Percentiles rank a stretch among this genome's conserved stretches.
phyloP scores from a whole-genome alignment of 2,329 filamentous ascomycete genomes.

The Coniochaeta pulveracea region DNA sequence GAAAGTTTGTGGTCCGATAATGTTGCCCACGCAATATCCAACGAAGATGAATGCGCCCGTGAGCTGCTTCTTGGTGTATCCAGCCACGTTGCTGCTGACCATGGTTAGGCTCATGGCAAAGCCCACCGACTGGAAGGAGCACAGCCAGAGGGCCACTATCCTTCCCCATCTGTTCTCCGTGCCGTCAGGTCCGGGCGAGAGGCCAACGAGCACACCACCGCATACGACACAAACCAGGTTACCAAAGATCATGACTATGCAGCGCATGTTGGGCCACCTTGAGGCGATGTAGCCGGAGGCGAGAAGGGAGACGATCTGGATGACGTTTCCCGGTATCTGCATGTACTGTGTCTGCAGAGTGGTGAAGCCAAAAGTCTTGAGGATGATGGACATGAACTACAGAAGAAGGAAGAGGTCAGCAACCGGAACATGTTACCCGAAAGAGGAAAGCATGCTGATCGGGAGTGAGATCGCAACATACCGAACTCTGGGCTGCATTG shows the following conservation, averaged over 20 bases:
- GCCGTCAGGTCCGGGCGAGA: slow-evolving; percentile 25
- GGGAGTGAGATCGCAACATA: slow-evolving; percentile 3
- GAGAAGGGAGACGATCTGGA: slow-evolving; percentile 42
- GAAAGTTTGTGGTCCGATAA: slow-evolving; percentile 43
- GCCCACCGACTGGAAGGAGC: slow-evolving; percentile 15
- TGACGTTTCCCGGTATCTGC: slow-evolving; percentile 46
- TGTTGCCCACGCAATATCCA: slow-evolving; percentile 42
- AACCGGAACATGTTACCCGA: background rate
- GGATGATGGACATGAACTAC: slow-evolving; percentile 22
- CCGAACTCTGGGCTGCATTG: slow-evolving; percentile 25
- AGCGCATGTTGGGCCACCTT: slow-evolving; percentile 38
- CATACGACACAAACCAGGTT: slow-evolving; percentile 44
- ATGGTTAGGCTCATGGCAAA: slow-evolving; percentile 43
- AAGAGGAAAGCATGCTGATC: background rate
- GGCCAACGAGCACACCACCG: slow-evolving; percentile 36
- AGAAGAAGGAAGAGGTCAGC: background rate
- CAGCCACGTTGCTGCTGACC: slow-evolving; percentile 38
- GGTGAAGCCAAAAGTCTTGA: slow-evolving; percentile 19
- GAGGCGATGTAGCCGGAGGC: slow-evolving; percentile 38
- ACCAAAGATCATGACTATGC: slow-evolving; percentile 42
- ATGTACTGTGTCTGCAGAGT: slow-evolving; percentile 21
- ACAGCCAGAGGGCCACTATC: slow-evolving; percentile 43
- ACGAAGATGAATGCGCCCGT: slow-evolving; percentile 38
- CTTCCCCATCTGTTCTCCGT: slow-evolving; percentile 41
- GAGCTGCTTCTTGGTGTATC: slow-evolving; percentile 43